A percentile compares a stretch with the other conserved stretches of the same genome.
Conservation (phyloP, 139 green algal genomes). For the Picochlorum sp. region DNA sequence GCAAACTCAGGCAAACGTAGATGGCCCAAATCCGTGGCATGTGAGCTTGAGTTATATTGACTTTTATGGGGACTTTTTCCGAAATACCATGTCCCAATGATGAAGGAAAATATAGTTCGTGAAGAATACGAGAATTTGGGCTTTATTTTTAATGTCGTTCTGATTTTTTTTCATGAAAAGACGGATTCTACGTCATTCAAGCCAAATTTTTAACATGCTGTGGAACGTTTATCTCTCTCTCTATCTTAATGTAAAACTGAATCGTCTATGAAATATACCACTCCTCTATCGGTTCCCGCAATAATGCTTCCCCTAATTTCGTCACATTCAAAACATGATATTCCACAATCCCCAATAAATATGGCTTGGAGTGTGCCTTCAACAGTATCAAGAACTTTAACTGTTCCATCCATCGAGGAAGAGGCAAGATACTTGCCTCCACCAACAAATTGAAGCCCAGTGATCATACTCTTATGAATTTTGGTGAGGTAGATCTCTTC, state of each 20-base stretch:
- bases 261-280: conserved; percentile 53
- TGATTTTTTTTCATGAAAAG: no score
- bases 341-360: conserved; percentile 41
- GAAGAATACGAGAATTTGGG: no score
- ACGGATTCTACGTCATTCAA: neutral
- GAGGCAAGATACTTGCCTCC: conserved; percentile 24
- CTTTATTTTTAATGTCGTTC: no score
- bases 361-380: conserved; percentile 25
- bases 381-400: conserved; percentile 26
- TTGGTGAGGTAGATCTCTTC: no score
- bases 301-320: conserved; percentile 30
- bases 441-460: conserved; percentile 20
- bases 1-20: conserved; percentile 30
- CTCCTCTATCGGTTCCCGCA: conserved; percentile 39
- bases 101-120: neutral
- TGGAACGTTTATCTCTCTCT: neutral
- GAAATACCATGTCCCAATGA: neutral
- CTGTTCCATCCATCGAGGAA: conserved; percentile 34
- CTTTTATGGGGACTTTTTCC: conserved; percentile 72
- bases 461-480: conserved; percentile 31
- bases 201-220: neutral
- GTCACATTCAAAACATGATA: conserved; percentile 33
- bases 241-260: neutral
- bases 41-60: conserved; percentile 62
- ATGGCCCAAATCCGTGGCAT: conserved; percentile 18